Base-by-base conservation (phyloP, 75 land plant genomes). In the Selaginella tamariscina region DNA sequence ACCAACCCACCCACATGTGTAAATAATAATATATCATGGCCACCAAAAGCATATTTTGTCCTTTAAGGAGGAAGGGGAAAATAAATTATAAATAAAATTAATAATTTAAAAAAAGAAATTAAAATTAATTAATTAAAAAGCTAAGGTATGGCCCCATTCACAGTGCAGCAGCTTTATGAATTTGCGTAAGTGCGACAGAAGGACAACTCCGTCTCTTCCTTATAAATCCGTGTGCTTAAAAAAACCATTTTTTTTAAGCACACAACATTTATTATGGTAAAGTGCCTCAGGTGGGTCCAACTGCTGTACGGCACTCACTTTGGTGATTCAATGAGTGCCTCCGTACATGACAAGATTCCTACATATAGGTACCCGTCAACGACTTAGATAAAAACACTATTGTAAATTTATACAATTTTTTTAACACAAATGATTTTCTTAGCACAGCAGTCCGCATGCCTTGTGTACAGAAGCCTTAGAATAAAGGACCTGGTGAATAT, bases 101-200 rank as follows among this genome's bases (percentile, higher is more conserved):
- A 39, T 5, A 39, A 39, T 5, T 15, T 39, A 39, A 39, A 39
- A 39, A 15, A 15, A 39, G 15, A 39, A 39, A 39, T 5, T 5
- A 39, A 39, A 39, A 39, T 5, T 5, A 39, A 39, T 5, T 5
- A 39, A 39, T 5, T 39, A 39, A 39, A 39, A 39, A 39, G 49
- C 15, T 15, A 15, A 39, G 49, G 49, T 15, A 39, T 39, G 49
- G 49, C 49, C 49, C 49, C 49, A 39, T 39, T 15, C 49, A 39
- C n/a, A n/a, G n/a, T n/a, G 49, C 49, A 39, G 49, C 49, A 39
- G 49, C 49, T 39, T 39, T 39, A 39, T 39, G 49, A 39, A 39
- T 39, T 39, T 39, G 49, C 49, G 49, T 39, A 39, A 39, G 49
- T 39, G 49, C 49, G 49, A 39, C 49, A 39, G 49, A 5, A 39